Base-by-base conservation (phyloP, 1,284 basidiomycete species). In the Chalciporus sp. region DNA sequence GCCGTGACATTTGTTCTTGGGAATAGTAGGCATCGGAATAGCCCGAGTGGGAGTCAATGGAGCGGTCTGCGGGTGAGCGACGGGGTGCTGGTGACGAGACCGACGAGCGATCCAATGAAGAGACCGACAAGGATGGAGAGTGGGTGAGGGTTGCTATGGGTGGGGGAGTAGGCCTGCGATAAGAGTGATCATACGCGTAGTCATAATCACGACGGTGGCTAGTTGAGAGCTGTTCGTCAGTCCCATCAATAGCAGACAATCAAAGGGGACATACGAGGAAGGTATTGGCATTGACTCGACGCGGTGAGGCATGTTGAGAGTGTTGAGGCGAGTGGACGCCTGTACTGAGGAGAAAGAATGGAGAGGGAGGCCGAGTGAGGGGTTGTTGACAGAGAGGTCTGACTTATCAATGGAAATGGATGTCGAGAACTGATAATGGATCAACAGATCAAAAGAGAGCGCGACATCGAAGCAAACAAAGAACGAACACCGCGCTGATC, bases 91-190 rank as follows among this genome's bases (percentile, higher is more conserved):
- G 82, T 1, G 85, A 84, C 42, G 79, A 78, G 46, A 81, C 79
- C 37, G 82, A 79, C 43, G 83, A 82, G 56, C 80, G 77, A 71
- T 84, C 82, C 46, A 80, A 73, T 4, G 83, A 82, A 44, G 79
- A 78, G 31, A 80, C 76, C 11, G 84, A 85, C 43, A 83, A 72
- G 7, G 84, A 82, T 41, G 85, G 84, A 0, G 85, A 86, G 62
- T 85, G 81, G 47, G 82, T 72, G 51, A 83, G 69, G 50, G 77
- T 79, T 35, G 77, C 72, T 66, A 84, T 81, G 56, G 83, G 81
- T 1, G 81, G 79, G 8, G 83, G 81, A 42, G 77, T 79, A 28
- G 79, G 76, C 47, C 75, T 72, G 52, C 73, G 74, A 69, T 75
- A 76, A 60, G 74, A 69, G 60, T 66, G 70, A 59, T 70, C 69